These are phyloP conservation scores for Xerocomellus chrysenteron DNA, from an alignment of 768 basidiomycete genomes.

Conservation along the genomic window DNA sequence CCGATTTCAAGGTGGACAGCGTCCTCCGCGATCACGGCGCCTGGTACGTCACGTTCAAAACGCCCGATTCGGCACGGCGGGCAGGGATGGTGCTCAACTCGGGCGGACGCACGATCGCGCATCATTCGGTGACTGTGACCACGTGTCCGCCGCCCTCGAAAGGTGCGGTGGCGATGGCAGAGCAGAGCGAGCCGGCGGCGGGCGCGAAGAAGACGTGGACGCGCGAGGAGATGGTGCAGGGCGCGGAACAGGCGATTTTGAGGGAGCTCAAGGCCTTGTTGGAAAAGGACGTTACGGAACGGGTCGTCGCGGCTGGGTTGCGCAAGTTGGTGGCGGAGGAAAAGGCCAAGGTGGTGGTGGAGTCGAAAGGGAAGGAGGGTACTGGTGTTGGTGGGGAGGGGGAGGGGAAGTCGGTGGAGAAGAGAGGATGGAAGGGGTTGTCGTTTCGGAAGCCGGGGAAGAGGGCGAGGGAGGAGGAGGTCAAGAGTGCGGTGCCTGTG, in stretches of 20 bases:
- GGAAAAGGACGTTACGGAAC: slow-evolving; percentile 65
- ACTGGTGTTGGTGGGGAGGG: slow-evolving; percentile 33
- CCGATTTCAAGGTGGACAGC: slow-evolving; percentile 68
- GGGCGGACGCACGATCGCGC: slow-evolving; percentile 51
- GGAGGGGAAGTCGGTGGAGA: slow-evolving; percentile 48
- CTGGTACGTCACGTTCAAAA: slow-evolving; percentile 81
- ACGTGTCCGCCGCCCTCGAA: slow-evolving; percentile 39
- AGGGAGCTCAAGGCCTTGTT: slow-evolving; percentile 54
- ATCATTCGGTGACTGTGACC: slow-evolving; percentile 57
- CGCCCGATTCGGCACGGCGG: slow-evolving; percentile 58
- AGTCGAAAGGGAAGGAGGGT: slow-evolving; percentile 26
- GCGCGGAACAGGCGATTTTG: slow-evolving; percentile 55
- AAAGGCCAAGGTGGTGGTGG: slow-evolving; percentile 36
- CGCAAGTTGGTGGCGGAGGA: slow-evolving; percentile 53
- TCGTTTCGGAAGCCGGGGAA: slow-evolving; percentile 47
- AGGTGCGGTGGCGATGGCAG: slow-evolving; percentile 33
- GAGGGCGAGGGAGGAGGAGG: slow-evolving; percentile 37
- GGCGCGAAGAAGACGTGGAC: slow-evolving; percentile 49
- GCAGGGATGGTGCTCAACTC: slow-evolving; percentile 64
- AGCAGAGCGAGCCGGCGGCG: slow-evolving; percentile 27
- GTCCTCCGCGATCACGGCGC: slow-evolving; percentile 68
- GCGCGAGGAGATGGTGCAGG: slow-evolving; percentile 50
- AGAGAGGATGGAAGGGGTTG: slow-evolving; percentile 42
- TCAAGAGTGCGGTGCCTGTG: slow-evolving; percentile 19
- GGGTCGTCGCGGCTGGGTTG: slow-evolving; percentile 55